phyloP scores from a whole-genome alignment of 169 alveolate species.

The Cryptosporidium parvum region DNA sequence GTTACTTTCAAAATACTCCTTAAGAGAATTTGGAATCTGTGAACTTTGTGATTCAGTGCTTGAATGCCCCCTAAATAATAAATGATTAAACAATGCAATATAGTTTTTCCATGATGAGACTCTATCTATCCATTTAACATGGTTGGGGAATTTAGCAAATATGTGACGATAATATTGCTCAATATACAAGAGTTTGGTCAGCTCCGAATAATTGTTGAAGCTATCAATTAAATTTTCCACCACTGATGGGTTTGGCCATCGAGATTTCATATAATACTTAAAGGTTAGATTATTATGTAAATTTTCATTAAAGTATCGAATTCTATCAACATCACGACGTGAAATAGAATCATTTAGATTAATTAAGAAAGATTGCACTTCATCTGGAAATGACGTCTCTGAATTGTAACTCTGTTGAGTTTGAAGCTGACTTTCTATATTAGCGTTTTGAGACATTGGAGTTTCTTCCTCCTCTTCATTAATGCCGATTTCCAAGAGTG shows the following conservation, averaged over 20 bases:
- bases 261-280: conserved; percentile 58
- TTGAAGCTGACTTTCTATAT: conserved; percentile 27
- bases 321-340: conserved; percentile 59
- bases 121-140: conserved; percentile 67
- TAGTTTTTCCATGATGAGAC: conserved; percentile 71
- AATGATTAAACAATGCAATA: conserved; percentile 28
- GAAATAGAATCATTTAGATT: conserved; percentile 31
- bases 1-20: conserved; percentile 30
- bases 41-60: not conserved
- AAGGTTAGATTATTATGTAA: conserved; percentile 29
- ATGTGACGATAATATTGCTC: conserved; percentile 74
- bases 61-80: not conserved
- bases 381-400: conserved; percentile 51
- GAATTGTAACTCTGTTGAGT: conserved; percentile 15
- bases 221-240: conserved; percentile 39
- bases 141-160: conserved; percentile 67
- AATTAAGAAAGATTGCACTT: conserved; percentile 50
- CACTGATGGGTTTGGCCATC: conserved; percentile 62
- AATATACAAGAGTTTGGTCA: conserved; percentile 24
- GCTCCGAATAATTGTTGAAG: conserved; percentile 3
- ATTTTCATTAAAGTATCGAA: conserved; percentile 40
- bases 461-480: conserved; percentile 56
- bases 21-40: conserved; percentile 20
- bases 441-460: conserved; percentile 47
- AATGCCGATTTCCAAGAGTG: conserved; percentile 23